Base-by-base conservation (phyloP, 495 filamentous ascomycete genomes). In the Neurospora sublineolata region DNA sequence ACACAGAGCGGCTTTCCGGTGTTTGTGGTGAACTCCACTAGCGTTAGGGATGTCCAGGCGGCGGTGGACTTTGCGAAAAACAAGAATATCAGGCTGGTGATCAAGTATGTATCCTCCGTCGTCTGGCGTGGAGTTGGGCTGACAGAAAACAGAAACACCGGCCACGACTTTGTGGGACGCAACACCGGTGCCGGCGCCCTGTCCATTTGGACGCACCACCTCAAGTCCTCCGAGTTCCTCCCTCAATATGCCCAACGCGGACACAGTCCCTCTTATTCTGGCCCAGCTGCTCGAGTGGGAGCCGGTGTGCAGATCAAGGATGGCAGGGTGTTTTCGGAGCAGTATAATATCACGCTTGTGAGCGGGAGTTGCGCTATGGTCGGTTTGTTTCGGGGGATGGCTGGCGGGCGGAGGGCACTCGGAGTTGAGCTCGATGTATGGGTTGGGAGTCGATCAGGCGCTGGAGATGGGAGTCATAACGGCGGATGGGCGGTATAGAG, bases 11-110 rank as follows among this genome's bases (percentile, higher is more conserved):
- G 85, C 3, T 89, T 87, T 76, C 84, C 85, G 9, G 82, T 82
- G 37, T 89, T 89, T 69, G 84, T 87, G 1, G 84, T 90, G 60
- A 87, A 88, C 69, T 87, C 84, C 3, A 85, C 78, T 52, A 84
- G 60, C 20, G 83, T 86, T 36, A 80, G 82, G 67, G 84, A 92
- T 60, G 78, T 90, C 36, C 84, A 86, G 64, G 79, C 81, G 7
- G 85, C 87, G 0, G 84, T 91, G 27, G 86, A 87, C 76, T 90
- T 90, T 81, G 89, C 89, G 1, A 82, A 84, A 36, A 85, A 89
- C 30, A 82, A 81, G 11, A 83, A 86, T 16, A 76, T 91, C 23
- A 82, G 89, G 44, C 79, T 92, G 4, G 81, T 89, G 0, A 82
- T 91, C 70, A 91, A 90, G 83, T 82, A 75, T 68, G 67, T 27